These are phyloP conservation scores for Pythium plurisporium DNA, from an alignment of 352 stramenopile genomes.

Conservation along the genomic window DNA sequence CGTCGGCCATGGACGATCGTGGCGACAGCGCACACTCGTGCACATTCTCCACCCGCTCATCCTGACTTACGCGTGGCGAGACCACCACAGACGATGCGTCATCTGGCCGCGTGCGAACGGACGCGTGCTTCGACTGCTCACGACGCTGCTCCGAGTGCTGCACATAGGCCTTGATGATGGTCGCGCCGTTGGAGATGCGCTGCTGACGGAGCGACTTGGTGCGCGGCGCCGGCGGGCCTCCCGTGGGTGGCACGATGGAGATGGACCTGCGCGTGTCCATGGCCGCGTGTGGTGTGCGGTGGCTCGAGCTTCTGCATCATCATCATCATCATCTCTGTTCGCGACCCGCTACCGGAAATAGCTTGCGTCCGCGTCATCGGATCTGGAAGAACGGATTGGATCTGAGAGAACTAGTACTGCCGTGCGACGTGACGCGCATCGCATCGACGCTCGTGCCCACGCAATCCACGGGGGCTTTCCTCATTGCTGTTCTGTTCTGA, in stretches of 20 bases:
- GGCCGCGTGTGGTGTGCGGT: not conserved
- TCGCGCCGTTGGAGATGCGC: constrained; percentile 22
- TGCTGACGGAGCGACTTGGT: constrained; percentile 24
- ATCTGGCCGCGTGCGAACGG: not conserved
- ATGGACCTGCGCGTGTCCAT: constrained; percentile 16
- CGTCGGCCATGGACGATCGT: not conserved
- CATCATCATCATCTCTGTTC: not conserved
- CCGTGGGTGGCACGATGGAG: constrained; percentile 13
- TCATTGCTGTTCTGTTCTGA: constrained; percentile 4
- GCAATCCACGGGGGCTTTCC: too few species aligned
- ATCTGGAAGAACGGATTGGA: not conserved
- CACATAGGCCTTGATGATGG: constrained; percentile 25
- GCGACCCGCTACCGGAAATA: not conserved
- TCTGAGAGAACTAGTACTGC: not conserved
- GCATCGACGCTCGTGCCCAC: constrained; percentile 2
- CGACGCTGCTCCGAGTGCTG: constrained; percentile 24
- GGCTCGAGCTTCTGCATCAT: not conserved
- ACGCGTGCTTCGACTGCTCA: constrained; percentile 20
- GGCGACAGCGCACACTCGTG: not conserved
- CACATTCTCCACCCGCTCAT: constrained; percentile 3
- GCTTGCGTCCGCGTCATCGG: not conserved
- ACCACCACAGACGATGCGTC: not conserved
- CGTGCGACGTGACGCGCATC: constrained; percentile 4
- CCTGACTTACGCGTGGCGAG: not conserved
- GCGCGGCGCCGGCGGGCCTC: constrained; percentile 2